Evolutionary conservation across 225 moss, liverwort and hornwort genomes (phyloP).

Genomic region (Straminergon stramineum): DNA sequence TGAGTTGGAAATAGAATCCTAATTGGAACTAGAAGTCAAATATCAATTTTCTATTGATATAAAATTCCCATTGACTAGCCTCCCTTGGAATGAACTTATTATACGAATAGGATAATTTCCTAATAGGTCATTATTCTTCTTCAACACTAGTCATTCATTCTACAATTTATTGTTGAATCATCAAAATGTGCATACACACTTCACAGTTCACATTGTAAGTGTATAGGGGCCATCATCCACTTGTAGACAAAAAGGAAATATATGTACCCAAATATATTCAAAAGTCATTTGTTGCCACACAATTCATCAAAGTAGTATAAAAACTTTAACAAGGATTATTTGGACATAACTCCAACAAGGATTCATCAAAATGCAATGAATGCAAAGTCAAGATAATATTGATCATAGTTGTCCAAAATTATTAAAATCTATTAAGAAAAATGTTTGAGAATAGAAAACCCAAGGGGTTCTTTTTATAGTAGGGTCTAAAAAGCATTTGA

Average conservation of each 20-base stretch:
- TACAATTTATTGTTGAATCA: neutral
- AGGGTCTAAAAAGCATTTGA: neutral
- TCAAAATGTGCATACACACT: neutral
- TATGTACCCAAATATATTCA: neutral
- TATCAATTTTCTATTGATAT: too few relatives aligned
- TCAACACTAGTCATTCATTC: neutral
- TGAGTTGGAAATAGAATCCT: too few relatives aligned
- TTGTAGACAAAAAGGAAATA: neutral
- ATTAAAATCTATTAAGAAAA: neutral
- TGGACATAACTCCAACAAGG: neutral
- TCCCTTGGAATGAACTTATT: too few relatives aligned
- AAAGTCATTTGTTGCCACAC: neutral
- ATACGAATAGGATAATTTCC: too few relatives aligned
- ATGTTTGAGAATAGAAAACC: neutral
- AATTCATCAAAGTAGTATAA: neutral
- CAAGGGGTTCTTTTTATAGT: accelerated
- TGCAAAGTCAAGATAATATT: neutral
- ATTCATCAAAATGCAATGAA: neutral
- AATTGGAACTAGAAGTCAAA: too few relatives aligned
- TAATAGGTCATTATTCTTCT: too few relatives aligned
- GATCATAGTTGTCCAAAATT: neutral
- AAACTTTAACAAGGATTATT: neutral
- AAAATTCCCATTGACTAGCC: too few relatives aligned
- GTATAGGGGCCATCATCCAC: accelerated
- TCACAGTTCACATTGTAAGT: neutral